A percentile compares a stretch with the other conserved stretches of the same genome.
phyloP scores from a whole-genome alignment of 139 green algal genomes.

The Chlamydomonas applanata region DNA sequence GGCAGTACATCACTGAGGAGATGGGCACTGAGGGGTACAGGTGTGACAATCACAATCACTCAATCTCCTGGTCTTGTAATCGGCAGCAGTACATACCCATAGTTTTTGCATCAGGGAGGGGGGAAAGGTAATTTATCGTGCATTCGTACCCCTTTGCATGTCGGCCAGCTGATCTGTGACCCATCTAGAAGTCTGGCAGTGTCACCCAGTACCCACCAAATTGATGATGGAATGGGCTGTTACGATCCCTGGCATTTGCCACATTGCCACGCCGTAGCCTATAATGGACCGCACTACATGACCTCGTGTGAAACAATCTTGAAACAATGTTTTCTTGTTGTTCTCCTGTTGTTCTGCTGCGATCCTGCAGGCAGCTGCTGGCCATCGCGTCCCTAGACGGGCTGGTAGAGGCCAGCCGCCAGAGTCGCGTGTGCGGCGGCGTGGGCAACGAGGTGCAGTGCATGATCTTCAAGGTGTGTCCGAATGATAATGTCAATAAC shows the following conservation, averaged over 20 bases:
- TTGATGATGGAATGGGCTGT: too few relatives aligned
- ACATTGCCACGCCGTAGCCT: too few relatives aligned
- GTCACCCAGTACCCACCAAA: too few relatives aligned
- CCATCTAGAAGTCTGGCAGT: too few relatives aligned
- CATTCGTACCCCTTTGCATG: background rate
- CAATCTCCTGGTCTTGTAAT: background rate
- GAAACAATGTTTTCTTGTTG: background rate
- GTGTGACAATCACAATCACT: background rate
- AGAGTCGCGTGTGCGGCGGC: constrained; percentile 56
- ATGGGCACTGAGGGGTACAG: constrained; percentile 52
- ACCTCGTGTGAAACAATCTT: too few relatives aligned
- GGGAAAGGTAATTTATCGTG: background rate
- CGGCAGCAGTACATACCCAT: background rate
- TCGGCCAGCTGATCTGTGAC: too few relatives aligned
- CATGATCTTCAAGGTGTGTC: constrained; percentile 42
- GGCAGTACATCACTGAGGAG: constrained; percentile 35
- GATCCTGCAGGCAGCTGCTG: constrained; percentile 20
- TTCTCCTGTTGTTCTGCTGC: too few relatives aligned
- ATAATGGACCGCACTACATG: background rate
- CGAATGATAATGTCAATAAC: too few relatives aligned
- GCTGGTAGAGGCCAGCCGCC: constrained; percentile 58
- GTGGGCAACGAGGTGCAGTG: constrained; percentile 41
- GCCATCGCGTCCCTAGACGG: constrained; percentile 49
- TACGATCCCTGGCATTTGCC: too few relatives aligned
- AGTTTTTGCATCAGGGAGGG: background rate